Evolutionary conservation across 768 basidiomycete genomes (phyloP).

Genomic region (Rhizopogon vulgaris): DNA sequence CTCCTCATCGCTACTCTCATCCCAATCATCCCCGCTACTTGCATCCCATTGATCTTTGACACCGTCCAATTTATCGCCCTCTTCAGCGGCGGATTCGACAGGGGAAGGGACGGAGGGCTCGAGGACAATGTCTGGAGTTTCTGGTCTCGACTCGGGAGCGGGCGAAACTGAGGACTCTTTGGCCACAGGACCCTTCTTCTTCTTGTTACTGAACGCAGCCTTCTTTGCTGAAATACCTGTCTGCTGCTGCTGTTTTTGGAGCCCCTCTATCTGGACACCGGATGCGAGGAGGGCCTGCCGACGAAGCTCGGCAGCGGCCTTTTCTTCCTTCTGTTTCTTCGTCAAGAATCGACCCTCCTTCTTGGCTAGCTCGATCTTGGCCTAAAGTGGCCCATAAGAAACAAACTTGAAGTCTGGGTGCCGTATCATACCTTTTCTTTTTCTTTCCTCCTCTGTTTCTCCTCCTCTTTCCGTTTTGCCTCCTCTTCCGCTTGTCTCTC

Average conservation of each 20-base stretch:
- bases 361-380: slow-evolving; percentile 82
- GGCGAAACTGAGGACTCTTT: slow-evolving; percentile 44
- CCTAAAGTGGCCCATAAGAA: slow-evolving; percentile 36
- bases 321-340: slow-evolving; percentile 96
- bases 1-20: slow-evolving; percentile 24
- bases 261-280: slow-evolving; percentile 85
- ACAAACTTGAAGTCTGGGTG: not conserved
- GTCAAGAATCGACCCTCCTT: slow-evolving; percentile 93
- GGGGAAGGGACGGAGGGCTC: slow-evolving; percentile 18
- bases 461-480: slow-evolving; percentile 70
- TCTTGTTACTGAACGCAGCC: slow-evolving; percentile 77
- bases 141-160: slow-evolving; percentile 47
- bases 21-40: slow-evolving; percentile 42
- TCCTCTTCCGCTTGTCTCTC: slow-evolving; percentile 76
- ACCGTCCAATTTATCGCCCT: slow-evolving; percentile 16
- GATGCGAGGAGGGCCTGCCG: slow-evolving; percentile 86
- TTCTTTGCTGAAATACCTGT: slow-evolving; percentile 52
- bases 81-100: slow-evolving; percentile 34
- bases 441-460: slow-evolving; percentile 79
- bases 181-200: slow-evolving; percentile 58
- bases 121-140: slow-evolving; percentile 27
- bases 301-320: slow-evolving; percentile 83
- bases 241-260: slow-evolving; percentile 45
- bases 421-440: slow-evolving; percentile 65
- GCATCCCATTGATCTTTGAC: slow-evolving; percentile 53